Percentiles rank a stretch among this genome's conserved stretches.
These are phyloP conservation scores for Amaranthus palmeri DNA, from an alignment of 148 eudicot species.

Conservation along the genomic window DNA sequence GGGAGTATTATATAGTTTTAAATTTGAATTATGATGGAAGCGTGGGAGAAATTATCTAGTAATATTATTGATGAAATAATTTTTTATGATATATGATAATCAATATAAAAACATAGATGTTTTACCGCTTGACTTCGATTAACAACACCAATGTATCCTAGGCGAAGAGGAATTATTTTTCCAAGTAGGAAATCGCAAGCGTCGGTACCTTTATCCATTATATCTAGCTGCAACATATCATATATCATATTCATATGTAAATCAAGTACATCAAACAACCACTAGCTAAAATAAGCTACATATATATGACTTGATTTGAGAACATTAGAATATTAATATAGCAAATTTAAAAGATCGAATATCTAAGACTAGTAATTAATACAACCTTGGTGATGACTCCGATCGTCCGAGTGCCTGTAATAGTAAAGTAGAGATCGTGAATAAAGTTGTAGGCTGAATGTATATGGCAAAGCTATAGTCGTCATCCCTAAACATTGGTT, in stretches of 20 bases:
- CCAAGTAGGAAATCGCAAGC: slow-evolving; percentile 53
- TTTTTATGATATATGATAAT: too few species aligned
- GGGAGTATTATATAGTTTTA: too few species aligned
- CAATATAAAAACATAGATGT: background rate
- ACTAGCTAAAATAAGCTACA: background rate
- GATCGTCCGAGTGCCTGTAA: slow-evolving; percentile 48
- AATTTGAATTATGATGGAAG: too few species aligned
- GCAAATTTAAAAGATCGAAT: background rate
- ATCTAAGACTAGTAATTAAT: background rate
- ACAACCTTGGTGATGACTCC: slow-evolving; percentile 53
- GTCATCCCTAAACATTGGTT: too few species aligned
- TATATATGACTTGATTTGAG: too few species aligned
- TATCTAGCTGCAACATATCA: slow-evolving; percentile 38
- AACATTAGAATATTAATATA: too few species aligned
- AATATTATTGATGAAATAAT: too few species aligned
- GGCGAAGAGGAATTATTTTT: slow-evolving; percentile 45
- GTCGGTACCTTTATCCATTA: slow-evolving; percentile 57
- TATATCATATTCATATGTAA: background rate
- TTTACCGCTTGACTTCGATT: slow-evolving; percentile 66
- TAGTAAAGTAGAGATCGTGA: background rate
- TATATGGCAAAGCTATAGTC: too few species aligned
- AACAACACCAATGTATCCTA: slow-evolving; percentile 58
- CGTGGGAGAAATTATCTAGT: too few species aligned
- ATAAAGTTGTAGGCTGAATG: too few species aligned
- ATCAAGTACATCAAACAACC: background rate